phyloP scores from a whole-genome alignment of 2,329 filamentous ascomycete species.

The Aspergillus sp. region DNA sequence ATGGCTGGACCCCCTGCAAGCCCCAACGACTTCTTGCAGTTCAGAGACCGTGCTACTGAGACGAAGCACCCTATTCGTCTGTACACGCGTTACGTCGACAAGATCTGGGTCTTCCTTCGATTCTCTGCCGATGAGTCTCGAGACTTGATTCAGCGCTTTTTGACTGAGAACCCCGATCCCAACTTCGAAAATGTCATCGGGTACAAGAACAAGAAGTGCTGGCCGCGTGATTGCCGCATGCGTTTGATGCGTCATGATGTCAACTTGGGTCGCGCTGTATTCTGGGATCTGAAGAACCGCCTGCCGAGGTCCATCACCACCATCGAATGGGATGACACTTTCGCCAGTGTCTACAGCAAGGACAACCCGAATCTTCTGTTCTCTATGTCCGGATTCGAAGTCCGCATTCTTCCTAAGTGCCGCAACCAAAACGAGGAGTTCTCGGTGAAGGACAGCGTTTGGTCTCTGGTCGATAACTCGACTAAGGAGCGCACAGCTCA shows the following conservation, averaged over 20 bases:
- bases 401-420: slow-evolving; percentile 91
- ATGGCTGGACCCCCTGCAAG: slow-evolving; percentile 91
- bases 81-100: slow-evolving; percentile 98
- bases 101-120: slow-evolving; percentile 96
- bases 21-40: slow-evolving; percentile 97
- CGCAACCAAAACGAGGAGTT: slow-evolving; percentile 96
- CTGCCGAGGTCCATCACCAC: slow-evolving; percentile 92
- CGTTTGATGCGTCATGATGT: slow-evolving; percentile 98
- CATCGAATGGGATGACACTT: slow-evolving; percentile 98
- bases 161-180: slow-evolving; percentile 96
- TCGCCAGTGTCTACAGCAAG: slow-evolving; percentile 94
- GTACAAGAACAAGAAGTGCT: slow-evolving; percentile 99
- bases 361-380: slow-evolving; percentile 97
- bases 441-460: slow-evolving; percentile 95
- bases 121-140: slow-evolving; percentile 93
- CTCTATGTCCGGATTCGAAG: slow-evolving; percentile 97
- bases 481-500: slow-evolving; percentile 97
- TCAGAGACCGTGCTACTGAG: slow-evolving; percentile 89
- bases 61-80: slow-evolving; percentile 91
- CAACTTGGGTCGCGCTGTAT: slow-evolving; percentile 93
- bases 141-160: slow-evolving; percentile 93
- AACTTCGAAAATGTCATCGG: slow-evolving; percentile 99
- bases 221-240: slow-evolving; percentile 97
- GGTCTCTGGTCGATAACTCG: slow-evolving; percentile 94
- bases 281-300: slow-evolving; percentile 98